These are phyloP conservation scores for Aspergillus carlsbadensis DNA, from an alignment of 495 filamentous ascomycete genomes.

Conservation along the genomic window DNA sequence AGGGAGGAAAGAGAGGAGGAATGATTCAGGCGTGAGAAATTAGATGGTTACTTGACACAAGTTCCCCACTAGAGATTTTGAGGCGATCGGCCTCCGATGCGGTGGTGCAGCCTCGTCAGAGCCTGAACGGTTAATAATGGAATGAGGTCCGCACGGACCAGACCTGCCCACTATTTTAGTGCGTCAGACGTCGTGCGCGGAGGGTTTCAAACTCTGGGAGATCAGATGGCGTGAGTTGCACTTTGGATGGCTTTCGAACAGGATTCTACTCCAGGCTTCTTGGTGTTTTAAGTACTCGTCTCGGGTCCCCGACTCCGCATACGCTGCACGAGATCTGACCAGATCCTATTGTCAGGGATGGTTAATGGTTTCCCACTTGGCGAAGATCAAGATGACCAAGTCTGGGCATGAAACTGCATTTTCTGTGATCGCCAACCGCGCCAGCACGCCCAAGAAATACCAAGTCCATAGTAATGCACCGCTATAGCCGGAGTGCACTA, in stretches of 20 bases:
- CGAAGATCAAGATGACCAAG: conserved; percentile 10
- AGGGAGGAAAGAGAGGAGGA: background rate
- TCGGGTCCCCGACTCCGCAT: too few relatives aligned
- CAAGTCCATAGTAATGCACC: conserved; percentile 6
- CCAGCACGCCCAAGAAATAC: conserved; percentile 10
- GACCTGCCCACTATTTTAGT: background rate
- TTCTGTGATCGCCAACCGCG: conserved; percentile 15
- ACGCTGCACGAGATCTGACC: background rate
- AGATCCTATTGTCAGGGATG: conserved; percentile 1
- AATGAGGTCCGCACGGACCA: conserved; percentile 23
- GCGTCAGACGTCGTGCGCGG: background rate
- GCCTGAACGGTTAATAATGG: conserved; percentile 12
- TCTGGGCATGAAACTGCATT: conserved; percentile 10
- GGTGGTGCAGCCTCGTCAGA: conserved; percentile 7
- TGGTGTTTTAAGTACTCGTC: background rate
- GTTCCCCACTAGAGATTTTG: conserved; percentile 27
- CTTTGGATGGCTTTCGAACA: background rate
- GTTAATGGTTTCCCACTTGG: background rate
- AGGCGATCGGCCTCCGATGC: conserved; percentile 26
- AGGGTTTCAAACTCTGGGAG: background rate
- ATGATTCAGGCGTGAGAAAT: conserved; percentile 15
- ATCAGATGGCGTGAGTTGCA: background rate
- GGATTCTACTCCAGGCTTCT: background rate
- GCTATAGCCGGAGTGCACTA: conserved; percentile 9
- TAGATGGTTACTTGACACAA: conserved; percentile 19